Conservation (phyloP, 2,329 filamentous ascomycete species). For the Ceratocystis ficicola region DNA sequence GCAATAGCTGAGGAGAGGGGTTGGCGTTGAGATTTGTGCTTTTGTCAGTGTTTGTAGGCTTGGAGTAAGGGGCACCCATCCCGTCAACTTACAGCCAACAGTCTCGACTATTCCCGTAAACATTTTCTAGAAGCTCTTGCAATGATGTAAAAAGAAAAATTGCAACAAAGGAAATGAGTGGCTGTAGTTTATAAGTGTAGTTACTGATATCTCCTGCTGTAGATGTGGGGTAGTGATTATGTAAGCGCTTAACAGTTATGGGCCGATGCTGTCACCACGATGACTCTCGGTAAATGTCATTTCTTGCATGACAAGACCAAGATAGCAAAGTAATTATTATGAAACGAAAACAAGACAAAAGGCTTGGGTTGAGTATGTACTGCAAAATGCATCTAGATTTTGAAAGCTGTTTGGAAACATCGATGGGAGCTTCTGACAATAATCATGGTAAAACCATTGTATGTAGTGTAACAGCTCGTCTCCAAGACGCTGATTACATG, state of each 20-base stretch:
- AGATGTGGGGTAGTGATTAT: background rate
- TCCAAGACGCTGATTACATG: too few species aligned
- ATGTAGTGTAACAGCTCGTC: too few species aligned
- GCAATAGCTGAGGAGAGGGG: slow-evolving; percentile 56
- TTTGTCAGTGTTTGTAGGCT: background rate
- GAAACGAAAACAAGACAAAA: too few species aligned
- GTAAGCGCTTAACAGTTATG: background rate
- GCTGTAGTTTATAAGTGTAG: background rate
- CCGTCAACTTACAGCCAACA: slow-evolving; percentile 62
- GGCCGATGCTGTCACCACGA: too few species aligned
- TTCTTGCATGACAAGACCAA: too few species aligned
- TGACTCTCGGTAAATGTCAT: too few species aligned
- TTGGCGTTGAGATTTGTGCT: background rate
- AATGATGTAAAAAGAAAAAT: background rate
- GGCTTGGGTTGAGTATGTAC: too few species aligned
- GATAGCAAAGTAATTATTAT: too few species aligned
- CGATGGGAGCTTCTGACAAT: too few species aligned
- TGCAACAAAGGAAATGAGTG: background rate
- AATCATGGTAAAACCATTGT: too few species aligned
- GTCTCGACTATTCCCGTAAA: slow-evolving; percentile 92
- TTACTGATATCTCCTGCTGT: background rate
- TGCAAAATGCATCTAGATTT: too few species aligned
- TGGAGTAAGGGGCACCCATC: background rate
- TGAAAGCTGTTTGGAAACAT: too few species aligned
- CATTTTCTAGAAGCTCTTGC: slow-evolving; percentile 41